phyloP scores from a whole-genome alignment of 768 basidiomycete species.

The Scleroderma citrinum region DNA sequence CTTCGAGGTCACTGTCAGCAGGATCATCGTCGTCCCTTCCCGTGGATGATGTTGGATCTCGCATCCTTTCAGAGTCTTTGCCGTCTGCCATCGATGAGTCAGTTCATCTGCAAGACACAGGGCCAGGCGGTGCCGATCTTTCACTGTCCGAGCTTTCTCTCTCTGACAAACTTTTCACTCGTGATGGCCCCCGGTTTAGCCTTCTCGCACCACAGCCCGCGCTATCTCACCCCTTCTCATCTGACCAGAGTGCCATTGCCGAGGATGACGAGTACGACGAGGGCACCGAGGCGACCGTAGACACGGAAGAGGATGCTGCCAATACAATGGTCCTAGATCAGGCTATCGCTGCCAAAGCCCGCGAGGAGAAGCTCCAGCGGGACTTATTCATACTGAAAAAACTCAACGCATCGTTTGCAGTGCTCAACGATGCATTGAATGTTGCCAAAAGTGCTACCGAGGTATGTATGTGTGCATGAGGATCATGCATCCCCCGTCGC shows the following conservation, averaged over 20 bases:
- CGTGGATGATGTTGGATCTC: conserved; percentile 28
- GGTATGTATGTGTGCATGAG: conserved; percentile 33
- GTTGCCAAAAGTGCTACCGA: conserved; percentile 65
- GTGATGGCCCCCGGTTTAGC: conserved; percentile 29
- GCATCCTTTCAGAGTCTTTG: conserved; percentile 44
- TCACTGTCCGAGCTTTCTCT: conserved; percentile 54
- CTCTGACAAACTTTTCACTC: conserved; percentile 26
- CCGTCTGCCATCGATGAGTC: conserved; percentile 28
- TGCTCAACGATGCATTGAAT: conserved; percentile 61
- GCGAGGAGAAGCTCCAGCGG: conserved; percentile 70
- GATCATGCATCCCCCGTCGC: not conserved
- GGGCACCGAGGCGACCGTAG: conserved; percentile 3
- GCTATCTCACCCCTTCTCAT: conserved; percentile 7
- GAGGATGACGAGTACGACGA: conserved; percentile 21
- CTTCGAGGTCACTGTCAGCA: conserved; percentile 26
- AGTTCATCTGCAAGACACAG: conserved; percentile 27
- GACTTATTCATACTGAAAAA: conserved; percentile 71
- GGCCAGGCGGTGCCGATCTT: conserved; percentile 44
- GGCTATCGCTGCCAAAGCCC: conserved; percentile 28
- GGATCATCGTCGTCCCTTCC: conserved; percentile 23
- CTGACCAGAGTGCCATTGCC: conserved; percentile 20
- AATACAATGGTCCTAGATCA: conserved; percentile 22
- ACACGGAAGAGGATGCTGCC: conserved; percentile 9
- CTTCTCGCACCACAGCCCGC: conserved; percentile 26
- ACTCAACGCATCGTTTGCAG: conserved; percentile 62